Evolutionary conservation across 208 protist genomes (phyloP).

Genomic region (Novymonas esmeraldas): DNA sequence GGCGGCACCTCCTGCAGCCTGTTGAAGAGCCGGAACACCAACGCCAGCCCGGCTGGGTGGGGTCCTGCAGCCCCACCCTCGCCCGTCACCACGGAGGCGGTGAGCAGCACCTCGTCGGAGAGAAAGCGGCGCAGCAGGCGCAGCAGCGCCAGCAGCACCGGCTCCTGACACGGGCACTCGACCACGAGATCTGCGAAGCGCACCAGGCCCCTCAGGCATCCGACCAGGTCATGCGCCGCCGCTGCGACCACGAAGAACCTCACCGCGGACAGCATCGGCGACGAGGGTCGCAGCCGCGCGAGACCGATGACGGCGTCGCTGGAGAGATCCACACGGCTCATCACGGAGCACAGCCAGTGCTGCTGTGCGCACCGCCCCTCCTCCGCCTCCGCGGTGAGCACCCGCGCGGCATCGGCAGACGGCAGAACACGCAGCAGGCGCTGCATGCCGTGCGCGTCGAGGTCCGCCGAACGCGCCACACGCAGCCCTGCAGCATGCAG

Average conservation of each 20-base stretch:
- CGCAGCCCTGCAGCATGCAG: slow-evolving; percentile 34
- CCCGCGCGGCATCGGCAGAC: slow-evolving; percentile 13
- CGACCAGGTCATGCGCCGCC: background rate
- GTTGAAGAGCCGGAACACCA: slow-evolving; percentile 24
- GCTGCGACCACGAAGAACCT: background rate
- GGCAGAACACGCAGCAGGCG: slow-evolving; percentile 62
- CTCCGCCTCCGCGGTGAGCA: slow-evolving; percentile 11
- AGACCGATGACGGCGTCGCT: background rate
- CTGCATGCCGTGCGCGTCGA: slow-evolving; percentile 75
- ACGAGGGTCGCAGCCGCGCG: slow-evolving; percentile 21
- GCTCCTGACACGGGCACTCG: slow-evolving; percentile 15
- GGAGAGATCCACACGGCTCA: slow-evolving; percentile 1
- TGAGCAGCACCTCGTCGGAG: slow-evolving; percentile 6
- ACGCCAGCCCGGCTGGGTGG: slow-evolving; percentile 1
- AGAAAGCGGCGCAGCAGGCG: slow-evolving; percentile 25
- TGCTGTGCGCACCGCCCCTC: slow-evolving; percentile 56
- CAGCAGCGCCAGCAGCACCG: slow-evolving; percentile 12
- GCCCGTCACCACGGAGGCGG: background rate
- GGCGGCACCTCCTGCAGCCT: slow-evolving; percentile 28
- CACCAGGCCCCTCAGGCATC: slow-evolving; percentile 17
- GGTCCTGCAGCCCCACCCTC: background rate
- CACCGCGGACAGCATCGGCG: slow-evolving; percentile 18
- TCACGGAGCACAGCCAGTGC: slow-evolving; percentile 39
- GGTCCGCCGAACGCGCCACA: slow-evolving; percentile 42
- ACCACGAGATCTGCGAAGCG: slow-evolving; percentile 11